These are phyloP conservation scores for Monotropa hypopitys DNA, from an alignment of 179 eudicot species.

Conservation along the genomic window DNA sequence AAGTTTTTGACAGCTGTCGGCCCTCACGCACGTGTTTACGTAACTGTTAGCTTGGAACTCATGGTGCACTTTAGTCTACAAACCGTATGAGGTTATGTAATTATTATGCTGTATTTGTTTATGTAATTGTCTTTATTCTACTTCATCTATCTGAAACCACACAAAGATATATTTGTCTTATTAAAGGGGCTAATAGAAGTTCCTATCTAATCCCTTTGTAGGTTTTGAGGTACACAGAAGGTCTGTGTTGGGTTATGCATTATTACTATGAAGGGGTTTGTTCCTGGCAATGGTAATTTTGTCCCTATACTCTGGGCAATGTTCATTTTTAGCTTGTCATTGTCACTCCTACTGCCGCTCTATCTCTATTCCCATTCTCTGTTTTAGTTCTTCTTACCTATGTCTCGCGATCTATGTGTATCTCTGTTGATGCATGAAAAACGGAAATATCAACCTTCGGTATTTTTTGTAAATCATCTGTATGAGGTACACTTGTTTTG, in stretches of 20 bases:
- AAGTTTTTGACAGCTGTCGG: background rate
- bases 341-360: background rate
- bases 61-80: background rate
- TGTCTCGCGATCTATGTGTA: background rate
- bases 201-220: slow-evolving; percentile 13
- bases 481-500: background rate
- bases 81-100: background rate
- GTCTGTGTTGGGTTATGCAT: slow-evolving; percentile 97
- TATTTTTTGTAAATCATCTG: background rate
- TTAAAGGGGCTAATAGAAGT: background rate
- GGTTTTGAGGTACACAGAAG: slow-evolving; percentile 80
- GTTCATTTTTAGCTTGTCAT: background rate
- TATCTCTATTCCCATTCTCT: background rate
- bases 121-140: background rate
- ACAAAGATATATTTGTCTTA: background rate
- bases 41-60: background rate
- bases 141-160: background rate
- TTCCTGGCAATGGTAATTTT: slow-evolving; percentile 81
- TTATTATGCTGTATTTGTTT: background rate
- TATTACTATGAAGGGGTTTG: slow-evolving; percentile 98
- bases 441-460: background rate
- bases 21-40: background rate
- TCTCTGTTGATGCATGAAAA: background rate
- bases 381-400: background rate
- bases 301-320: background rate